Percentiles rank a stretch among this genome's conserved stretches.
Evolutionary conservation across 202 grass and related monocot species (phyloP).

Genomic region (Hordeum pubiflorum): DNA sequence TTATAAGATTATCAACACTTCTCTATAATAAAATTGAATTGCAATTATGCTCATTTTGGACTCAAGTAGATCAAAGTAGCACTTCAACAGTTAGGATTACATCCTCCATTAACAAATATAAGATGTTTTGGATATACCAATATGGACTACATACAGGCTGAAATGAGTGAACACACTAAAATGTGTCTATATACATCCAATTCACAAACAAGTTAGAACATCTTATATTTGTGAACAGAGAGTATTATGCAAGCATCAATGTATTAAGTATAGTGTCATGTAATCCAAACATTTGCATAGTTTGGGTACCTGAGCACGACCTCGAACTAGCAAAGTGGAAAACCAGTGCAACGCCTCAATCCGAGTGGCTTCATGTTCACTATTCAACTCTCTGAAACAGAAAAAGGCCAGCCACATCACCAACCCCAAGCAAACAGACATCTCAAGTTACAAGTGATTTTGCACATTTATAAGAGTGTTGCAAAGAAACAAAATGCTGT

Average conservation of each 20-base stretch:
- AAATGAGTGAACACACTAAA: no score
- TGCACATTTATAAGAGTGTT: not conserved
- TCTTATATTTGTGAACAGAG: no score
- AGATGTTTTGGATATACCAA: no score
- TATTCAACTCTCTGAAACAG: slow-evolving; percentile 80
- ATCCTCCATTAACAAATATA: no score
- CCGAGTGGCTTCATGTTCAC: slow-evolving; percentile 78
- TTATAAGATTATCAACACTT: slow-evolving; percentile 9
- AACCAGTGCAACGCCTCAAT: slow-evolving; percentile 95
- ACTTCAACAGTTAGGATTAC: not conserved
- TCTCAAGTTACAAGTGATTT: not conserved
- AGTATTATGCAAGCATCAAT: slow-evolving; percentile 7
- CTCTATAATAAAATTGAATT: slow-evolving; percentile 15
- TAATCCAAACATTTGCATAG: not conserved
- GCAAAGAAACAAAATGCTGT: not conserved
- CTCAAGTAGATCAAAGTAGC: not conserved
- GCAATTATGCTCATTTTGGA: slow-evolving; percentile 10
- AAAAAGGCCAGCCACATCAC: not conserved
- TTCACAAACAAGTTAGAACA: no score
- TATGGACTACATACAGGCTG: no score
- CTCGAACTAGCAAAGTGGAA: slow-evolving; percentile 53
- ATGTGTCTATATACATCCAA: no score
- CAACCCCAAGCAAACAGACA: not conserved
- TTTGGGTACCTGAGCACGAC: slow-evolving; percentile 66
- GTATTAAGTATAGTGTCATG: not conserved